A percentile compares a stretch with the other conserved stretches of the same genome.
These are phyloP conservation scores for Penicillium rolfsii DNA, from an alignment of 2,329 filamentous ascomycete species.

Conservation along the genomic window DNA sequence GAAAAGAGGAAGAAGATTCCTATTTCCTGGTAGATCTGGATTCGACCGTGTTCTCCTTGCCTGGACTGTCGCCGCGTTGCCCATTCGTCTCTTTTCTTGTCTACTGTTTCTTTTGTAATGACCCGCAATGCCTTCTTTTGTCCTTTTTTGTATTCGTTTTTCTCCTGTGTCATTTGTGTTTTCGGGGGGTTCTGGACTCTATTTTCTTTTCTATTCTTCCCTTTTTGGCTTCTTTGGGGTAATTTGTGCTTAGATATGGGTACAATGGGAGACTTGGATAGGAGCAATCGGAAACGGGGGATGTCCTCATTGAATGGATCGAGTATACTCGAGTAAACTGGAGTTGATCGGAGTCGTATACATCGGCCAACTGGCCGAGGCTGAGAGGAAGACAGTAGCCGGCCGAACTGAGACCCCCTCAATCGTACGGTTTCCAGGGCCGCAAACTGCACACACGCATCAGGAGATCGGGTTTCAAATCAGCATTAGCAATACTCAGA, in stretches of 20 bases:
- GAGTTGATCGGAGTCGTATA: neutral
- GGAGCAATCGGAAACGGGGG: conserved; percentile 12
- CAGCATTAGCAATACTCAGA: neutral
- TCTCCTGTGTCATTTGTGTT: conserved; percentile 23
- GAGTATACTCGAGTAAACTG: neutral
- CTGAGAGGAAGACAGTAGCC: neutral
- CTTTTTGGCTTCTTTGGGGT: conserved; percentile 7
- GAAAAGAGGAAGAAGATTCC: neutral
- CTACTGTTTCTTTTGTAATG: conserved; percentile 25
- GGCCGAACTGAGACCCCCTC: neutral
- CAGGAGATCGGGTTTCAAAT: neutral
- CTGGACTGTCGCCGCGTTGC: neutral
- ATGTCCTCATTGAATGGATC: neutral
- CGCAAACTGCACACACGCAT: neutral
- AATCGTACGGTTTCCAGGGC: neutral
- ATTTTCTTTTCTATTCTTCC: neutral
- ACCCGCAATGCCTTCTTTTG: conserved; percentile 30
- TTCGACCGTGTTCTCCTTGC: neutral
- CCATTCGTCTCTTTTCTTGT: conserved; percentile 12
- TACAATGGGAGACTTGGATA: conserved; percentile 12
- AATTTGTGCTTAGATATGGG: conserved; percentile 11
- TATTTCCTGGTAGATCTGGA: neutral
- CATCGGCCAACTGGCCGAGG: conserved; percentile 14
- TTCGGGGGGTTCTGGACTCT: conserved; percentile 18
- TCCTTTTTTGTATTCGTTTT: conserved; percentile 14